phyloP scores from a whole-genome alignment of 768 basidiomycete species.

The Lactarius hatsudake region DNA sequence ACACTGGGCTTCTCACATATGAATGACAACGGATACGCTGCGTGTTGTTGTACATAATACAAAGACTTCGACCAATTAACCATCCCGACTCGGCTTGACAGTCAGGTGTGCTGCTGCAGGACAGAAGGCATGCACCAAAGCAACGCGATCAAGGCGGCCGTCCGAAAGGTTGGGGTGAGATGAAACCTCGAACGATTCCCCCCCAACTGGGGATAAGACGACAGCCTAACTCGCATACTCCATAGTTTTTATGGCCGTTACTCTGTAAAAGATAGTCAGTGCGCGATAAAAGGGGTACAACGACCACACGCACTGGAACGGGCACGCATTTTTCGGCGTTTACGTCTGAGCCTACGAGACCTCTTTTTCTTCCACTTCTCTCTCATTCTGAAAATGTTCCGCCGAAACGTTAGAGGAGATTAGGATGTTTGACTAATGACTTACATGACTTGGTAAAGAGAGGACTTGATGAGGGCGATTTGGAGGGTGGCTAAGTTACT shows the following conservation, averaged over 20 bases:
- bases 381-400: slow-evolving; percentile 62
- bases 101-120: slow-evolving; percentile 18
- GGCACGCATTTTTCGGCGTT: slow-evolving; percentile 94
- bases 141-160: slow-evolving; percentile 1
- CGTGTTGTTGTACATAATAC: slow-evolving; percentile 23
- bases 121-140: slow-evolving; percentile 19
- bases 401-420: not conserved
- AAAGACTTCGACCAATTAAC: slow-evolving; percentile 25
- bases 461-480: slow-evolving; percentile 13
- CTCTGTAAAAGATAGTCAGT: slow-evolving; percentile 33
- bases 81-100: slow-evolving; percentile 27
- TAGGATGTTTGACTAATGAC: slow-evolving; percentile 8
- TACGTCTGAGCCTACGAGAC: slow-evolving; percentile 88
- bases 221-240: slow-evolving; percentile 19
- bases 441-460: slow-evolving; percentile 28
- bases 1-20: slow-evolving; percentile 11
- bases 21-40: slow-evolving; percentile 13
- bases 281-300: not conserved
- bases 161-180: slow-evolving; percentile 4
- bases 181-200: not conserved
- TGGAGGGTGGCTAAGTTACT: slow-evolving; percentile 14
- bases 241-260: slow-evolving; percentile 30
- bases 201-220: not conserved
- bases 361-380: slow-evolving; percentile 98
- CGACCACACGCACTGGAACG: slow-evolving; percentile 72